Evolutionary conservation across 2,329 filamentous ascomycete genomes (phyloP).

Genomic region (Ophiostoma triangulosporum): DNA sequence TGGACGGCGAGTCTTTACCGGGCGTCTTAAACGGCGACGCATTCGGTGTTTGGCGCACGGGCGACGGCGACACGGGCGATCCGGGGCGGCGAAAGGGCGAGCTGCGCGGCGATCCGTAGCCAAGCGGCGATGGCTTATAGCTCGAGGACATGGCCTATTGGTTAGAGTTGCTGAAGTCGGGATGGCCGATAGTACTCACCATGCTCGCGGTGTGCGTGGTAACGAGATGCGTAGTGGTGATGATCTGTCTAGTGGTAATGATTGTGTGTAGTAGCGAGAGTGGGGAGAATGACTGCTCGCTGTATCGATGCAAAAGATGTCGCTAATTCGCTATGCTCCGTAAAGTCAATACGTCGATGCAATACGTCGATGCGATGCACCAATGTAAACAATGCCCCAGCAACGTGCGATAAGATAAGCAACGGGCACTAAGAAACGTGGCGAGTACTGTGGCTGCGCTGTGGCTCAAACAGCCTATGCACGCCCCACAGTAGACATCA

Average conservation of each 20-base stretch:
- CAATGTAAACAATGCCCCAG: conserved; percentile 13
- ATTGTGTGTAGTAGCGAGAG: too few species aligned
- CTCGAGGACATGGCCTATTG: conserved; percentile 37
- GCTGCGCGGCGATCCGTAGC: conserved; percentile 55
- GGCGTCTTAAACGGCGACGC: conserved; percentile 41
- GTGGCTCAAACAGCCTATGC: too few species aligned
- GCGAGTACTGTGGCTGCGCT: not conserved
- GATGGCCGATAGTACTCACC: not conserved
- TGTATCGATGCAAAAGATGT: too few species aligned
- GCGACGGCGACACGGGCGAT: conserved; percentile 51
- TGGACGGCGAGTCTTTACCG: conserved; percentile 20
- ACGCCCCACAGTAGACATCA: too few species aligned
- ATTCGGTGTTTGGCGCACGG: conserved; percentile 48
- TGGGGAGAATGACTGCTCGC: too few species aligned
- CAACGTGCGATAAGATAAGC: conserved; percentile 11
- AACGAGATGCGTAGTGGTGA: too few species aligned
- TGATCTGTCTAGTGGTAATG: not conserved
- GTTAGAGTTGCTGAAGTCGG: not conserved
- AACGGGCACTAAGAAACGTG: not conserved
- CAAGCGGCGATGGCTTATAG: conserved; percentile 59
- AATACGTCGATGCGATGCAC: not conserved
- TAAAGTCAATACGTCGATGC: too few species aligned
- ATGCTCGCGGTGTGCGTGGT: not conserved
- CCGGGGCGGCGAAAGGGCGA: conserved; percentile 51
- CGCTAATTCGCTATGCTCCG: too few species aligned